Evolutionary conservation across 2,329 filamentous ascomycete species (phyloP).

Genomic region (Fusarium setosum): DNA sequence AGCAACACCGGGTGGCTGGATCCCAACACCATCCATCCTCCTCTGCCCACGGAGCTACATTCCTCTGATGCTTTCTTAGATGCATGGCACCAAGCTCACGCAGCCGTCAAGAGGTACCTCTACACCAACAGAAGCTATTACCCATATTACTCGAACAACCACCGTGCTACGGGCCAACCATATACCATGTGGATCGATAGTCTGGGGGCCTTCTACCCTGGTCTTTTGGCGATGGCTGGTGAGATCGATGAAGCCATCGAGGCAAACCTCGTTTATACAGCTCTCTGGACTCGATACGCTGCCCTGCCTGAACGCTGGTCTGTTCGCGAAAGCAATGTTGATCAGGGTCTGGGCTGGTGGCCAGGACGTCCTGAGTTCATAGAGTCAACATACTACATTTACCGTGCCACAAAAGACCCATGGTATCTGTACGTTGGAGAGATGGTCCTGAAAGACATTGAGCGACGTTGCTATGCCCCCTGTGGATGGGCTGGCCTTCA

Average conservation of each 20-base stretch:
- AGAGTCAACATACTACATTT: constrained; percentile 97
- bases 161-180: constrained; percentile 87
- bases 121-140: constrained; percentile 82
- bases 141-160: constrained; percentile 92
- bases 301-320: constrained; percentile 96
- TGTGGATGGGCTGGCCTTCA: constrained; percentile 95
- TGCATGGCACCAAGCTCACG: constrained; percentile 87
- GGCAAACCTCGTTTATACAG: constrained; percentile 89
- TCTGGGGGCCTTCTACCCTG: constrained; percentile 93
- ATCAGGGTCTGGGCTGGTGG: constrained; percentile 93
- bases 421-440: constrained; percentile 98
- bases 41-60: constrained; percentile 72
- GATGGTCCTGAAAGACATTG: constrained; percentile 92
- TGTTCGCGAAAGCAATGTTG: constrained; percentile 82
- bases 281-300: constrained; percentile 94
- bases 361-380: constrained; percentile 95
- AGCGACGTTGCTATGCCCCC: constrained; percentile 85
- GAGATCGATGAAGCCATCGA: constrained; percentile 92
- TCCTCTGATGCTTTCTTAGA: constrained; percentile 82
- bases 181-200: constrained; percentile 97
- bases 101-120: constrained; percentile 90
- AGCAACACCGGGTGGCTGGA: constrained; percentile 64
- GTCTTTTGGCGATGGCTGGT: constrained; percentile 85
- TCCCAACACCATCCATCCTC: constrained; percentile 70
- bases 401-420: constrained; percentile 89